Base-by-base conservation (phyloP, 257 asterid genomes). In the Orobanche coerulescens region DNA sequence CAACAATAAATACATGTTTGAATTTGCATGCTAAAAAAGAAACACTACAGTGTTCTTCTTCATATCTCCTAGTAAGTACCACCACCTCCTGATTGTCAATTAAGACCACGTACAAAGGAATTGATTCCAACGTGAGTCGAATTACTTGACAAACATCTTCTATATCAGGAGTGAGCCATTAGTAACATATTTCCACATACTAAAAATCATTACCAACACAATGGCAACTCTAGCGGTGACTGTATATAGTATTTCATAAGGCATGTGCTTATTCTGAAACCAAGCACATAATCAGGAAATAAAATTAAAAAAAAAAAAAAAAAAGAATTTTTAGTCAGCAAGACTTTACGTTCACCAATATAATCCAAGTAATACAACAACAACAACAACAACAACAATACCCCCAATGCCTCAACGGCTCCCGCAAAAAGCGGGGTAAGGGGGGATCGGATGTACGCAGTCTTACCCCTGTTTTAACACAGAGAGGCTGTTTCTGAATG, bases 181-280 rank as follows among this genome's bases (percentile, higher is more conserved):
- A 33, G 43, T 26, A 62, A 22, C 31, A 42, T 16, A 15, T 6
- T 25, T 25, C 48, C 25, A 53, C 25, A 24, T 8, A n/a, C n/a
- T n/a, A n/a, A n/a, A n/a, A n/a, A n/a, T 14, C 33, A 48, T 42
- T 39, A 56, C 40, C 22, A 62, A 5, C 44, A 26, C 20, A 48
- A 36, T 46, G 61, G 13, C 37, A 54, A 66, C 34, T 36, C 11
- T 28, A 14, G 62, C 48, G 39, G 53, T 40, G 61, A 53, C 12
- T 58, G 59, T 30, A 16, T 43, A 22, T 13, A n/a, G n/a, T n/a
- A 19, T 52, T 19, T 24, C 37, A 61, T 4, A 23, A 28, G 49
- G 40, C 33, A 24, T 65, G 34, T 53, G 43, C 18, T 46, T 34
- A 55, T 33, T 53, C 43, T 55, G 58, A 52, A 59, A 71, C 34